Conservation (phyloP, 768 basidiomycete species). For the Crepidotus variabilis region DNA sequence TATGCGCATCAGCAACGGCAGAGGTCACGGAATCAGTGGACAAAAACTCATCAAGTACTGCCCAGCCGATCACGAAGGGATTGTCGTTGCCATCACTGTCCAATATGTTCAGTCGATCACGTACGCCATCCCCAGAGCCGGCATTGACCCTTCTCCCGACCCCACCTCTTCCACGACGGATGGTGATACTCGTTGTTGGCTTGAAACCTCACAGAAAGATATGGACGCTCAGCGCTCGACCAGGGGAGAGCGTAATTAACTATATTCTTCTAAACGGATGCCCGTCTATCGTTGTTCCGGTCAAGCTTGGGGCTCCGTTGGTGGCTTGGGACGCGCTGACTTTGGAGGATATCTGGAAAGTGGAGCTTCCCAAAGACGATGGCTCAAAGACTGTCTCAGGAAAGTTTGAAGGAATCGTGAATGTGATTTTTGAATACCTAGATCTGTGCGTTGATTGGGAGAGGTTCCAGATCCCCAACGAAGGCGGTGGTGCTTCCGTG, state of each 20-base stretch:
- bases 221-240: constrained; percentile 58
- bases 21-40: constrained; percentile 11
- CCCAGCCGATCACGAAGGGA: constrained; percentile 11
- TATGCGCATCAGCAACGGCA: constrained; percentile 33
- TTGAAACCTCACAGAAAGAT: constrained; percentile 57
- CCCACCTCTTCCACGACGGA: constrained; percentile 46
- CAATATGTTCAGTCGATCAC: constrained; percentile 42
- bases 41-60: not conserved
- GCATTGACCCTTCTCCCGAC: constrained; percentile 35
- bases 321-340: constrained; percentile 63
- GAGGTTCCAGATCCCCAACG: constrained; percentile 33
- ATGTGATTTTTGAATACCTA: constrained; percentile 54
- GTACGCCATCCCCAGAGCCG: constrained; percentile 50
- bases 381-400: constrained; percentile 26
- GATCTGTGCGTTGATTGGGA: constrained; percentile 64
- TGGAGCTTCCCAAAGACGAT: constrained; percentile 38
- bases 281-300: constrained; percentile 56
- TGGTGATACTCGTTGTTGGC: constrained; percentile 54
- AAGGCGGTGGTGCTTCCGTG: not conserved
- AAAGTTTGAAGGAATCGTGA: constrained; percentile 49
- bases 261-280: constrained; percentile 61
- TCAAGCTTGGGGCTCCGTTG: constrained; percentile 56
- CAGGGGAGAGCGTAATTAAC: constrained; percentile 59
- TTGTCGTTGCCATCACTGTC: constrained; percentile 36
- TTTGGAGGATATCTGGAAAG: constrained; percentile 52